Percentiles rank a stretch among this genome's conserved stretches.
phyloP scores from a whole-genome alignment of 345 rosid genomes.

The Acer campestre region DNA sequence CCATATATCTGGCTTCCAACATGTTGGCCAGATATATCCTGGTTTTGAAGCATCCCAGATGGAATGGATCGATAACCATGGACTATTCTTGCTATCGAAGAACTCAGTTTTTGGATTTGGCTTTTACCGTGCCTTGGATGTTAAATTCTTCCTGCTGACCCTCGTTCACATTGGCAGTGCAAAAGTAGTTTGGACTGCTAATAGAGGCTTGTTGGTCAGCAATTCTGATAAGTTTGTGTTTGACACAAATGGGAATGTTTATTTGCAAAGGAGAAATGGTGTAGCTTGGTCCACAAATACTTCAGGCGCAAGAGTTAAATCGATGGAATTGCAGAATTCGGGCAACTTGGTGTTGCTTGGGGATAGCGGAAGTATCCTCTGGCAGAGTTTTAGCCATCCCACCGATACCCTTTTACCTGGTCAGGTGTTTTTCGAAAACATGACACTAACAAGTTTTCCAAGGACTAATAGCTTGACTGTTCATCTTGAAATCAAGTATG shows the following conservation, averaged over 20 bases:
- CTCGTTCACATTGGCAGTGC: constrained; percentile 34
- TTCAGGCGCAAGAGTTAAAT: constrained; percentile 32
- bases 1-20: constrained; percentile 22
- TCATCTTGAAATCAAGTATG: constrained; percentile 38
- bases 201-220: constrained; percentile 29
- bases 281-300: constrained; percentile 46
- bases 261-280: constrained; percentile 29
- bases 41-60: constrained; percentile 48
- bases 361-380: constrained; percentile 25
- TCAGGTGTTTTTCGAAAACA: constrained; percentile 40
- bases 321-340: constrained; percentile 49
- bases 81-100: constrained; percentile 44
- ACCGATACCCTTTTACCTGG: constrained; percentile 48
- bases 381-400: constrained; percentile 59
- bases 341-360: constrained; percentile 60
- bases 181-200: constrained; percentile 53
- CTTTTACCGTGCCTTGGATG: constrained; percentile 40
- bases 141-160: constrained; percentile 31
- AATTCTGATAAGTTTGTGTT: constrained; percentile 47
- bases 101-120: constrained; percentile 43
- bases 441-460: constrained; percentile 44
- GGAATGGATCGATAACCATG: constrained; percentile 39
- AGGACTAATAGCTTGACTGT: constrained; percentile 17
- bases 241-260: constrained; percentile 40
- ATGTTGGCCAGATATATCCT: constrained; percentile 40